Conservation (phyloP, 2,329 filamentous ascomycete species). For the Clarireedia hainanense region DNA sequence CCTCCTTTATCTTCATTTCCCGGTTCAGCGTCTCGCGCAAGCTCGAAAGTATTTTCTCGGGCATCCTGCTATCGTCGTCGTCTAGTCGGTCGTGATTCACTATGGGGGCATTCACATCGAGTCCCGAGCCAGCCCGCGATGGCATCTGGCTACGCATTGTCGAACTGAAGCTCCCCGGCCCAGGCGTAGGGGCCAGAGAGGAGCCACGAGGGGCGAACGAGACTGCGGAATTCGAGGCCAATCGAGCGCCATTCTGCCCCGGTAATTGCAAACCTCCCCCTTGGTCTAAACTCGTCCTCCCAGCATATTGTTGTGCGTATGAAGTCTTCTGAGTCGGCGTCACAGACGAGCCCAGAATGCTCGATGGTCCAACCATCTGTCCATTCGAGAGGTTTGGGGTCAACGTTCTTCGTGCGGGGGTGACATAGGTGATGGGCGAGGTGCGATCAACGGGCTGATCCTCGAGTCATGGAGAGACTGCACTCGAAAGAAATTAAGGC, state of each 20-base stretch:
- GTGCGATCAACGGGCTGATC: constrained; percentile 15
- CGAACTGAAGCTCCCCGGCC: constrained; percentile 81
- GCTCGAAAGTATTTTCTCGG: constrained; percentile 66
- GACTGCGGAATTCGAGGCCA: constrained; percentile 44
- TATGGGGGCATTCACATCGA: constrained; percentile 45
- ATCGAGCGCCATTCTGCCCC: constrained; percentile 39
- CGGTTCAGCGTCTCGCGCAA: constrained; percentile 84
- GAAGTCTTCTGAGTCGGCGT: constrained; percentile 47
- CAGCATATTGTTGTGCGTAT: constrained; percentile 36
- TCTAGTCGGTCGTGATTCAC: constrained; percentile 48
- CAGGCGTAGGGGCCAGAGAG: constrained; percentile 62
- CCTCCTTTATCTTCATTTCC: constrained; percentile 96
- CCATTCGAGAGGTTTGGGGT: constrained; percentile 24
- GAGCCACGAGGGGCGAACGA: constrained; percentile 60
- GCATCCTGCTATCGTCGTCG: constrained; percentile 50
- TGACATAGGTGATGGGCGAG: constrained; percentile 27
- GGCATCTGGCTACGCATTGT: constrained; percentile 69
- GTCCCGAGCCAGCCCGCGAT: constrained; percentile 54
- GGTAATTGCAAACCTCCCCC: constrained; percentile 44
- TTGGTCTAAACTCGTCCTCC: constrained; percentile 47
- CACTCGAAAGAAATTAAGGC: not conserved
- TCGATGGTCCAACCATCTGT: constrained; percentile 31
- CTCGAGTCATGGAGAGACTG: constrained; percentile 14
- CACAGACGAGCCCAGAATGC: constrained; percentile 46
- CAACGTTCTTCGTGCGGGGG: constrained; percentile 20